These are phyloP conservation scores for Beauveria scarabaeidicola DNA, from an alignment of 2,329 filamentous ascomycete genomes.

Conservation along the genomic window DNA sequence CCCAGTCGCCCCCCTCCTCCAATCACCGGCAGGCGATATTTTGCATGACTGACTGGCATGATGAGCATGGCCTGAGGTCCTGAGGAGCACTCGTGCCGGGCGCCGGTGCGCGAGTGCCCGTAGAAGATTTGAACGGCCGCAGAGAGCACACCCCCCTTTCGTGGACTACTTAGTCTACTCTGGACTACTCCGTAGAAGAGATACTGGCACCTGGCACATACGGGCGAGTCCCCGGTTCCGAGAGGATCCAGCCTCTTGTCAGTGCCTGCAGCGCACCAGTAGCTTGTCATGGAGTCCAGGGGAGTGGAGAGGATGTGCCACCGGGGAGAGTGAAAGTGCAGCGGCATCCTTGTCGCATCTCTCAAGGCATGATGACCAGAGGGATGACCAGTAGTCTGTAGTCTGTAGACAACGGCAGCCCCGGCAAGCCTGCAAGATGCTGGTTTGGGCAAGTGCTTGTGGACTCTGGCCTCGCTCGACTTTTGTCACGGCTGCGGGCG, in stretches of 20 bases:
- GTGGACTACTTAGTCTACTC: background rate
- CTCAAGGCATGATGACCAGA: background rate
- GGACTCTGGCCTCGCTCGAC: background rate
- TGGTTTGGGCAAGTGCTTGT: conserved; percentile 2
- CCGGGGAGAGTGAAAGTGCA: conserved; percentile 9
- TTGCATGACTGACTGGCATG: conserved; percentile 1
- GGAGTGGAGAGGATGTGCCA: conserved; percentile 10
- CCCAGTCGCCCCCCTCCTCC: background rate
- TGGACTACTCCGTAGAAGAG: background rate
- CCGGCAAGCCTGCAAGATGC: conserved; percentile 4
- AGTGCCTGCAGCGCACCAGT: background rate
- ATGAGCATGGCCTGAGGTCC: conserved; percentile 7
- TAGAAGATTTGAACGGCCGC: background rate
- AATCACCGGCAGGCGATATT: conserved; percentile 1
- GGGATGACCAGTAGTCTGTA: background rate
- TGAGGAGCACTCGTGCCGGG: background rate
- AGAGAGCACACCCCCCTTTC: background rate
- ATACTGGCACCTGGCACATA: background rate
- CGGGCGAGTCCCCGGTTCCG: background rate
- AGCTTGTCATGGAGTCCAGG: background rate
- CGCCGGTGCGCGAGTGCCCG: background rate
- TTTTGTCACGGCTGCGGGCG: background rate
- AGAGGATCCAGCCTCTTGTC: conserved; percentile 7
- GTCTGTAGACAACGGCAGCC: background rate
- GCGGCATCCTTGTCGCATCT: conserved; percentile 10